Base-by-base conservation (phyloP, 2,329 filamentous ascomycete genomes). In the Cryphonectria japonica region DNA sequence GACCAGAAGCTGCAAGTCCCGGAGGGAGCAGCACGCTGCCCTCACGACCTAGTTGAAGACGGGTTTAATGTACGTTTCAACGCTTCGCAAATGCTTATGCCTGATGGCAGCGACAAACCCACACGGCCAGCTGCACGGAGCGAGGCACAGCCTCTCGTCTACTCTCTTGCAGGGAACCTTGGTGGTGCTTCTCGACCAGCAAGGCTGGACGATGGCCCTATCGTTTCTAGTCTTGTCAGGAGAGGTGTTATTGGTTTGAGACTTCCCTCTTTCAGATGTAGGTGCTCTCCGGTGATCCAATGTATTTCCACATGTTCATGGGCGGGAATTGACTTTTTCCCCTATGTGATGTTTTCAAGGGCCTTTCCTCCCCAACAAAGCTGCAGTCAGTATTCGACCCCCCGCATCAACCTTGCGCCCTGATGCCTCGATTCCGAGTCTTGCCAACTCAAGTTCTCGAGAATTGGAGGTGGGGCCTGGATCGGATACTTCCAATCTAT, bases 401-500 rank as follows among this genome's bases (percentile, higher is more conserved):
- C 50, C 41, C 6, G 13, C 65, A 5, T 60, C 71, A 19, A 71
- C 46, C 29, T 69, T 66, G 37, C 29, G 43, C 26, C 57, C 37
- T 37, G 62, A 61, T 59, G 69, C 26, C 29, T 52, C 43, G 34
- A 57, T 13, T 34, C 64, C 39, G 32, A 32, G 66, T 63, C 67
- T 72, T 50, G 29, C 43, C 14, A 59, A 41, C 22, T 46, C 61
- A n/a, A 34, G 62, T 22, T 57, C 68, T 11, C 74, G 73, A n/a
- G 69, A 67, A 50, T 70, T 61, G 39, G 71, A 68, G 26, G 67
- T 66, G 13, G 76, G 76, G 66, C 14, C n/a, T 70, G 68, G 29
- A 39, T 82, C 82, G 1, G 80, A 83, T 65, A 79, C 80, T n/a
- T 77, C 78, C 1, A 82, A 80, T 70, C 81, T 82, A 54, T 75